Evolutionary conservation across 306 rosid species (phyloP).

Genomic region (Trifolium fragiferum): DNA sequence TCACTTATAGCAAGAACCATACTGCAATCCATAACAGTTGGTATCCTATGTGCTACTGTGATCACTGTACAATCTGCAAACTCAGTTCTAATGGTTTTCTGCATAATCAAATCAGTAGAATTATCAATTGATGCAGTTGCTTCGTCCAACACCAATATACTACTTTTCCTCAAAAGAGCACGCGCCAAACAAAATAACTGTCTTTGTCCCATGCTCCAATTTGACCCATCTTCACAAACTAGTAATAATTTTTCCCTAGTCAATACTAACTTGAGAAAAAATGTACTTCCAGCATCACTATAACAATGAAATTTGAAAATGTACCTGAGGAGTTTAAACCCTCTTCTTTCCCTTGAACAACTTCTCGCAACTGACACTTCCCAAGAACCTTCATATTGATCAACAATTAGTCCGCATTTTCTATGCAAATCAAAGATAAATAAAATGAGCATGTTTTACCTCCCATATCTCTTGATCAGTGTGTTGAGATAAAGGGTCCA

Average conservation of each 20-base stretch:
- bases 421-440: not conserved
- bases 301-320: not conserved
- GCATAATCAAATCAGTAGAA: conserved; percentile 72
- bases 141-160: conserved; percentile 75
- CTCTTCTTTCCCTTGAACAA: conserved; percentile 55
- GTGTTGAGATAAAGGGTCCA: conserved; percentile 72
- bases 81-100: conserved; percentile 68
- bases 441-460: no score
- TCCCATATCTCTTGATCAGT: conserved; percentile 76
- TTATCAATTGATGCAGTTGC: conserved; percentile 84
- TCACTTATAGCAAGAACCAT: conserved; percentile 77
- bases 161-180: conserved; percentile 67
- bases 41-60: conserved; percentile 79
- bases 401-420: conserved; percentile 4
- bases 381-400: conserved; percentile 59
- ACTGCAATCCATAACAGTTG: conserved; percentile 86
- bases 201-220: conserved; percentile 85
- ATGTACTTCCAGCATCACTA: not conserved
- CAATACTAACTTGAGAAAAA: no score
- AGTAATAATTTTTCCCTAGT: conserved; percentile 10
- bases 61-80: conserved; percentile 69
- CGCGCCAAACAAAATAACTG: conserved; percentile 85
- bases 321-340: conserved; percentile 67
- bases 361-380: conserved; percentile 70
- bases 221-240: conserved; percentile 77